Base-by-base conservation (phyloP, 208 protist species). In the Acanthamoeba quina region DNA sequence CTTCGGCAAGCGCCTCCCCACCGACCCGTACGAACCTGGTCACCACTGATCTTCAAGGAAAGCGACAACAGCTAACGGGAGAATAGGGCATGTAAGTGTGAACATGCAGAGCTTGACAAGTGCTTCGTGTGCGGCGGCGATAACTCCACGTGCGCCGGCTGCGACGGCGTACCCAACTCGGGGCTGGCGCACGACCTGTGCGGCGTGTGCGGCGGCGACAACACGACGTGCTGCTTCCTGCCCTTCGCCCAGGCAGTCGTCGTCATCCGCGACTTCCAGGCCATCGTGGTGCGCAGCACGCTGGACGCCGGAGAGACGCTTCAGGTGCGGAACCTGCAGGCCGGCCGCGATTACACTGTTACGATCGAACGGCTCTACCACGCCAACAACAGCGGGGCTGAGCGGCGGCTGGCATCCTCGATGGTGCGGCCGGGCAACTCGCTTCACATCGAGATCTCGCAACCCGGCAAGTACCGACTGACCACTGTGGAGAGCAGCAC, bases 181-280 rank as follows among this genome's bases (percentile, higher is more conserved):
- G 80, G 80, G 0, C 13, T 62, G 44, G 49, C 6, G 34, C 26
- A 19, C 0, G 80, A 89, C 80, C 19, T 49, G 58, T 89, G 80
- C 80, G 80, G 80, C 21, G 80, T 64, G 29, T 89, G 80, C 80
- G 80, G 80, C 44, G 80, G 80, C 47, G 31, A 49, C 26, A 62
- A 24, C 80, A 89, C 80, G 0, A n/a, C 44, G 19, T 62, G 80
- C 80, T 70, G 62, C 62, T 70, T 70, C 62, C 62, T 70, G 62
- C 62, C 62, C 62, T 70, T 70, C 62, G 24, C 62, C 0, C 62
- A 70, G 19, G 29, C 62, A 0, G 9, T 2, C 0, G 62, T 31
- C 19, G 29, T 31, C 62, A 70, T 70, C 62, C 21, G 29, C 9
- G 62, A 70, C 62, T 70, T 70, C 29, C 26, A 70, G 62, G 62